Conservation (phyloP, 768 basidiomycete genomes). For the Calocybe indica region DNA sequence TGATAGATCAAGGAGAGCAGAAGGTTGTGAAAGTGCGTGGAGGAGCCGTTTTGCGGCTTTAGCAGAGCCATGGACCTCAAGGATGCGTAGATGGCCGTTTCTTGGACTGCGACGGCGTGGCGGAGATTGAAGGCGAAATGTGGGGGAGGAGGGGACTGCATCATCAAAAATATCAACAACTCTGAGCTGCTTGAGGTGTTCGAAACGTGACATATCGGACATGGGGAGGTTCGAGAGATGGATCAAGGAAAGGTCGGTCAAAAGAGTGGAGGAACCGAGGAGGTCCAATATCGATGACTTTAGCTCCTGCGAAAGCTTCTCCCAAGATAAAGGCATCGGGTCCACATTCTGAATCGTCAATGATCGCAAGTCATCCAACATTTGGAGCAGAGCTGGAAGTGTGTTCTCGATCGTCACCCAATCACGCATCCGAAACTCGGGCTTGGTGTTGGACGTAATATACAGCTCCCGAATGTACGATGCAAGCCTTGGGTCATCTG, state of each 20-base stretch:
- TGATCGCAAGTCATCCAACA: conserved; percentile 6
- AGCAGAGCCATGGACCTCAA: background rate
- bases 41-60: conserved; percentile 1
- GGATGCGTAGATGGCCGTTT: background rate
- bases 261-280: background rate
- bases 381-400: conserved; percentile 7
- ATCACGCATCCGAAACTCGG: conserved; percentile 6
- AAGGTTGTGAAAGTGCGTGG: background rate
- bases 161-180: background rate
- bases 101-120: background rate
- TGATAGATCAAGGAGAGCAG: background rate
- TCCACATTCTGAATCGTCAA: conserved; percentile 2
- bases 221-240: conserved; percentile 3
- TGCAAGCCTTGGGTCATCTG: conserved; percentile 2
- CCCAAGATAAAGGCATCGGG: background rate
- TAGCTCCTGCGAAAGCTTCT: background rate
- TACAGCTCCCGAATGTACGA: conserved; percentile 1
- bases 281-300: conserved; percentile 1
- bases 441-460: background rate
- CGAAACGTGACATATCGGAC: conserved; percentile 1
- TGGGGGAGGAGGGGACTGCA: too few species aligned
- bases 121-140: background rate
- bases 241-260: conserved; percentile 3
- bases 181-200: background rate
- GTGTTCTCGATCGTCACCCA: conserved; percentile 12